These are phyloP conservation scores for Ensete ventricosum DNA, from an alignment of 176 grass and related monocot genomes.

Conservation along the genomic window DNA sequence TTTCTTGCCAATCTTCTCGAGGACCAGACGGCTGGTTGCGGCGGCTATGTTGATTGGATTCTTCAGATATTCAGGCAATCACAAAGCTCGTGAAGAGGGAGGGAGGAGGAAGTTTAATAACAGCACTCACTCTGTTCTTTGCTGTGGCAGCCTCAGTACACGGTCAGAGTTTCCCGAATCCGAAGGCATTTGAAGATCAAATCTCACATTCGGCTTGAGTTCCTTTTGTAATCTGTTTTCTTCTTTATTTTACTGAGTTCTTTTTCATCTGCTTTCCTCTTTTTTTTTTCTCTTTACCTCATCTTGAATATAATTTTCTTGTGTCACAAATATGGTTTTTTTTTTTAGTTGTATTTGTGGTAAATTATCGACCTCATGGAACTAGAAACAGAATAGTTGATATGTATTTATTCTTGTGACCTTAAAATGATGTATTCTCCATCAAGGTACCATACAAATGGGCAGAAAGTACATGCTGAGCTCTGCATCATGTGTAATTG, in stretches of 20 bases:
- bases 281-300: not conserved
- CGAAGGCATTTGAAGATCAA: no score
- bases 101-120: no score
- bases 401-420: no score
- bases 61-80: constrained; percentile 80
- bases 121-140: not conserved
- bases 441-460: no score
- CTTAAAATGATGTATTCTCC: no score
- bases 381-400: no score
- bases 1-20: constrained; percentile 81
- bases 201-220: not conserved
- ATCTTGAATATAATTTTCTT: not conserved
- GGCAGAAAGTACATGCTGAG: no score
- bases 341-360: no score
- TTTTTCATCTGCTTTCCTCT: not conserved
- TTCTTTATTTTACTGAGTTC: not conserved
- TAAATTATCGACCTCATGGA: no score
- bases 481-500: no score
- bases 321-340: no score
- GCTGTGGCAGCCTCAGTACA: not conserved
- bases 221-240: not conserved
- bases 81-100: constrained; percentile 33
- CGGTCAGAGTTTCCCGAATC: no score
- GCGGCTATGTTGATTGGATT: constrained; percentile 79
- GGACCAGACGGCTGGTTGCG: constrained; percentile 61